Evolutionary conservation across 257 asterid species (phyloP), one percentile per base, ranked within the genome.

Genomic region (Ocimum tenuiflorum): DNA sequence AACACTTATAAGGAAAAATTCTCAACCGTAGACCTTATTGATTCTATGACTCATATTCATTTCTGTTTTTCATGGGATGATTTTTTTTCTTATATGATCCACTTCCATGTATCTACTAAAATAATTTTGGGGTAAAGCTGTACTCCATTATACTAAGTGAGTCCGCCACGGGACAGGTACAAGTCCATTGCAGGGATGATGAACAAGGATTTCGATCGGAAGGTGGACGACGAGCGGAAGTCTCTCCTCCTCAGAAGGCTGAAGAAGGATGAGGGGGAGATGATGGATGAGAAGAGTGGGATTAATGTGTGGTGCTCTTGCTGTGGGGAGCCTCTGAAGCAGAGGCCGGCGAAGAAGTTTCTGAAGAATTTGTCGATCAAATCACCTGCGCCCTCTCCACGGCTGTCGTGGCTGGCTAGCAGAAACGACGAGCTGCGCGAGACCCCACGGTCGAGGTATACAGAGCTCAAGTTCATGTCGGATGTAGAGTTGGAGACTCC

Each of bases 261-360:
- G 11, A 84, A 75, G 80, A 79, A 73, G 63, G 95, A 84, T 5
- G 91, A 79, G 8, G 17, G n/a, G 2, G 73, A 51, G 43, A 24
- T 50, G 7, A 43, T 6, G 13, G 71, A 64, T 22, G 88, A 66
- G 8, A 74, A 64, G 64, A 60, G 62, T 45, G 78, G 69, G 0
- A 17, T 15, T 0, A 27, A 18, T 14, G 52, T 24, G 9, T 70
- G 71, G 62, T 94, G 99, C 60, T 83, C 82, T 42, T 94, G 99
- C 65, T 94, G 99, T 64, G 96, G 91, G 42, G 96, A 94, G 74
- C 73, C 73, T 54, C n/a, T 82, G 68, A 86, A 82, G 65, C 23
- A 52, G 46, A 82, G 63, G 56, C 35, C 86, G 1, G 52, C 85
- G 4, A 62, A 78, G 23, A 89, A 74, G 52, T 82, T 72, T 60